phyloP scores from a whole-genome alignment of 805 yeast species.

The Lachancea fermentati region DNA sequence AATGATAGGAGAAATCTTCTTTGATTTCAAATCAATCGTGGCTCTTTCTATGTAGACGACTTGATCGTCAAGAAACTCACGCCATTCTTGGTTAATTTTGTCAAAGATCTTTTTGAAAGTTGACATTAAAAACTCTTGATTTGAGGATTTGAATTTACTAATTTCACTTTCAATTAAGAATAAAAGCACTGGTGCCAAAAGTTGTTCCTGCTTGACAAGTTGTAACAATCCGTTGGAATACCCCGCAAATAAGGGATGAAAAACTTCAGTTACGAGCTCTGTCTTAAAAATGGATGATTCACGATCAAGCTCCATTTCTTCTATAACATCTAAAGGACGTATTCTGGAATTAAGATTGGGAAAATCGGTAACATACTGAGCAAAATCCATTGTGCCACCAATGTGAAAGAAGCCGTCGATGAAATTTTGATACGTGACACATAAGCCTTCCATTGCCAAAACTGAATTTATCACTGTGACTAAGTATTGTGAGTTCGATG shows the following conservation, averaged over 20 bases:
- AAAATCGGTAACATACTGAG: slow-evolving; percentile 35
- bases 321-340: slow-evolving; percentile 30
- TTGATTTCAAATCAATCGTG: slow-evolving; percentile 25
- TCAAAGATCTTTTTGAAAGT: slow-evolving; percentile 48
- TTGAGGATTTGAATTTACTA: slow-evolving; percentile 38
- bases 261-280: slow-evolving; percentile 41
- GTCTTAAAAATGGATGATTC: slow-evolving; percentile 43
- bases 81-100: slow-evolving; percentile 52
- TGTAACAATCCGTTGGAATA: slow-evolving; percentile 27
- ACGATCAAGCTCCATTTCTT: slow-evolving; percentile 41
- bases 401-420: slow-evolving; percentile 41
- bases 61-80: slow-evolving; percentile 51
- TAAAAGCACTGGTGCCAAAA: slow-evolving; percentile 40
- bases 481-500: slow-evolving; percentile 1
- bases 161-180: slow-evolving; percentile 38
- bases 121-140: slow-evolving; percentile 58
- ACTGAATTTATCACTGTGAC: neutral
- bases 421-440: slow-evolving; percentile 45
- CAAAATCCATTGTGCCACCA: slow-evolving; percentile 39
- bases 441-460: slow-evolving; percentile 21
- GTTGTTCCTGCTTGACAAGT: slow-evolving; percentile 35
- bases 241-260: slow-evolving; percentile 32
- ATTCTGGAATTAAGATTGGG: slow-evolving; percentile 19
- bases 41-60: slow-evolving; percentile 38
- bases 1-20: slow-evolving; percentile 41